Evolutionary conservation across 2,329 filamentous ascomycete species (phyloP).

Genomic region (Fusarium haematococcum): DNA sequence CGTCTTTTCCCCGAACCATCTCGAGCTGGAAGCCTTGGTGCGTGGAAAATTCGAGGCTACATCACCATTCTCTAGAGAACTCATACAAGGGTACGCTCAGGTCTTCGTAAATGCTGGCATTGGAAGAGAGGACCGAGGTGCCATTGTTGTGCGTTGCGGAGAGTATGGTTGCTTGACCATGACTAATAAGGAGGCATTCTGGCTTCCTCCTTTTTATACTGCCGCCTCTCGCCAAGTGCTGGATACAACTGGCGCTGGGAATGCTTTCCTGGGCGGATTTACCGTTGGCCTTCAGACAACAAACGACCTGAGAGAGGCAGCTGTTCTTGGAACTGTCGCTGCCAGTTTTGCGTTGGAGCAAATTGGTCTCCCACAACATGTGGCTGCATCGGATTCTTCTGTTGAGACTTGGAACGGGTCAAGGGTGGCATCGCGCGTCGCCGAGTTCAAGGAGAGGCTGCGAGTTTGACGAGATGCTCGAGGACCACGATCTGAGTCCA

Average conservation of each 20-base stretch:
- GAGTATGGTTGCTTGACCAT: not conserved
- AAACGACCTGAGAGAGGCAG: not conserved
- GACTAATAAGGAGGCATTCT: not conserved
- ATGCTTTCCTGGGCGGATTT: not conserved
- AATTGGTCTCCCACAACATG: not conserved
- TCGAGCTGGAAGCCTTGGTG: not conserved
- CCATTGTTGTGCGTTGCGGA: not conserved
- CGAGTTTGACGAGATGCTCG: not conserved
- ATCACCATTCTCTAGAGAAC: not conserved
- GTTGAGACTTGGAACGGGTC: not conserved
- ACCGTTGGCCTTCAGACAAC: not conserved
- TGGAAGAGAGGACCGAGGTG: not conserved
- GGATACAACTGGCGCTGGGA: not conserved
- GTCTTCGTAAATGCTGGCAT: not conserved
- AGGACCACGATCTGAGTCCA: not conserved
- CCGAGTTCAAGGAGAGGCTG: not conserved
- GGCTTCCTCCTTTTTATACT: not conserved
- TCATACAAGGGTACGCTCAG: not conserved
- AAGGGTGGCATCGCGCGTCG: not conserved
- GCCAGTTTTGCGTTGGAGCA: not conserved
- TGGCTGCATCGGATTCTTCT: fast-evolving
- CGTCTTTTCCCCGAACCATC: not conserved
- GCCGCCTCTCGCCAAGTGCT: not conserved
- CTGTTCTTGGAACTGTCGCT: not conserved
- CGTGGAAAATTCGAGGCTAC: not conserved